Conservation (phyloP, 1,284 basidiomycete genomes). For the Rhodotorula sp. region DNA sequence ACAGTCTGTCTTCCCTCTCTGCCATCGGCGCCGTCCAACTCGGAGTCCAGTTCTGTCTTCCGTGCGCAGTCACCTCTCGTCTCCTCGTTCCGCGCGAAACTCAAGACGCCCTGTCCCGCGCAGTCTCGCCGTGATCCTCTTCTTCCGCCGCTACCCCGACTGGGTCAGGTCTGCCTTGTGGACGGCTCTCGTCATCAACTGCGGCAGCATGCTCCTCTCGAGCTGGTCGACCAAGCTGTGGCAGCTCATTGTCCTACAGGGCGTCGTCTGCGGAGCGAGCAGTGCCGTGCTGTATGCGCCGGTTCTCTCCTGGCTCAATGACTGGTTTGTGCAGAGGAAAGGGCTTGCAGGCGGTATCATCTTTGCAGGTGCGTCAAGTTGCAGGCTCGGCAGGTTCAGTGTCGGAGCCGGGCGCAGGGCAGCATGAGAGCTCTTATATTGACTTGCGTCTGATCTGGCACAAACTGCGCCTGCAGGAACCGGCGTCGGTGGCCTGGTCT, state of each 20-base stretch:
- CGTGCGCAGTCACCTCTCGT: neutral
- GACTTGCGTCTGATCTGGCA: no score
- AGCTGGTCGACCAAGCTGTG: conserved; percentile 32
- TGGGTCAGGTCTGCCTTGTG: conserved; percentile 19
- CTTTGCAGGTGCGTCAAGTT: conserved; percentile 20
- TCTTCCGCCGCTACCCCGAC: conserved; percentile 36
- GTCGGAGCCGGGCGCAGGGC: no score
- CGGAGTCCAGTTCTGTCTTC: conserved; percentile 24
- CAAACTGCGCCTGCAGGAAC: no score
- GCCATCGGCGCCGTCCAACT: conserved; percentile 26
- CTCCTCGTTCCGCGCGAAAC: neutral
- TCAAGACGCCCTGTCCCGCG: no score
- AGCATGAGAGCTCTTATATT: no score
- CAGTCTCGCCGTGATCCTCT: conserved; percentile 9
- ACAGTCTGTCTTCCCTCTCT: conserved; percentile 17
- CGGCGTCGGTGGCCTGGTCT: conserved; percentile 28
- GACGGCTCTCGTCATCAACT: conserved; percentile 11
- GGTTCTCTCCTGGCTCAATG: conserved; percentile 29
- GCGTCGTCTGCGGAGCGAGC: conserved; percentile 14
- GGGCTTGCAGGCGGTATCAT: conserved; percentile 30
- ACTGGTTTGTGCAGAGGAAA: conserved; percentile 13
- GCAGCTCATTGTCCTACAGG: conserved; percentile 31
- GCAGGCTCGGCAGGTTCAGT: no score
- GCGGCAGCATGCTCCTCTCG: conserved; percentile 16
- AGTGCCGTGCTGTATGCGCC: conserved; percentile 34